These are phyloP conservation scores for Claviceps quebecensis DNA, from an alignment of 2,329 filamentous ascomycete genomes.

Conservation along the genomic window DNA sequence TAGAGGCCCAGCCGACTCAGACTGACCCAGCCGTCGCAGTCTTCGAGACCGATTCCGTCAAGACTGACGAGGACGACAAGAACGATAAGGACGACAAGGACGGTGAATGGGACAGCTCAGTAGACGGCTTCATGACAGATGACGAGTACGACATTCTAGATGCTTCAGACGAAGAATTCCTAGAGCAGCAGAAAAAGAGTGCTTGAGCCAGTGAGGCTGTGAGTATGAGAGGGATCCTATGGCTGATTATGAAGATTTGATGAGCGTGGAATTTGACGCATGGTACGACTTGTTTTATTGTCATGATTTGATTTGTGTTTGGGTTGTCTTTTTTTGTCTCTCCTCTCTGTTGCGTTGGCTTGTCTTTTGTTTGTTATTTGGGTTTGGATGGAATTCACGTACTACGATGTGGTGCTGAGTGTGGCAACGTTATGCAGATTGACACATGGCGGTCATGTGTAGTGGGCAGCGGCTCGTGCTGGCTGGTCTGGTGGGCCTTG, in stretches of 20 bases:
- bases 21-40: slow-evolving; percentile 38
- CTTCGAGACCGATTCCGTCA: slow-evolving; percentile 33
- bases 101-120: slow-evolving; percentile 50
- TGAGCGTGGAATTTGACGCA: background rate
- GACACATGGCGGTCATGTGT: too few relatives aligned
- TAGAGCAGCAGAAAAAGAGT: slow-evolving; percentile 35
- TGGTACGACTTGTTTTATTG: slow-evolving; percentile 5
- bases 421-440: too few relatives aligned
- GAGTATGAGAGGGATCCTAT: background rate
- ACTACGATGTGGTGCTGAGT: too few relatives aligned
- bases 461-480: too few relatives aligned
- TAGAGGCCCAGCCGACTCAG: slow-evolving; percentile 40
- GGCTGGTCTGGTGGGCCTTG: too few relatives aligned
- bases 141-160: slow-evolving; percentile 97
- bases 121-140: slow-evolving; percentile 79
- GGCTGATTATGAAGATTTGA: background rate
- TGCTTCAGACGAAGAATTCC: slow-evolving; percentile 78
- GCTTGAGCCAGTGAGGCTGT: slow-evolving; percentile 20
- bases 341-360: background rate
- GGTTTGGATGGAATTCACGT: too few relatives aligned
- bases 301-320: slow-evolving; percentile 4
- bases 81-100: slow-evolving; percentile 34
- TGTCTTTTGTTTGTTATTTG: background rate
- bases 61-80: slow-evolving; percentile 29
- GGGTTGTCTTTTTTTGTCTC: background rate